These are phyloP conservation scores for Paecilomyces sp. DNA, from an alignment of 2,329 filamentous ascomycete species.

Conservation along the genomic window DNA sequence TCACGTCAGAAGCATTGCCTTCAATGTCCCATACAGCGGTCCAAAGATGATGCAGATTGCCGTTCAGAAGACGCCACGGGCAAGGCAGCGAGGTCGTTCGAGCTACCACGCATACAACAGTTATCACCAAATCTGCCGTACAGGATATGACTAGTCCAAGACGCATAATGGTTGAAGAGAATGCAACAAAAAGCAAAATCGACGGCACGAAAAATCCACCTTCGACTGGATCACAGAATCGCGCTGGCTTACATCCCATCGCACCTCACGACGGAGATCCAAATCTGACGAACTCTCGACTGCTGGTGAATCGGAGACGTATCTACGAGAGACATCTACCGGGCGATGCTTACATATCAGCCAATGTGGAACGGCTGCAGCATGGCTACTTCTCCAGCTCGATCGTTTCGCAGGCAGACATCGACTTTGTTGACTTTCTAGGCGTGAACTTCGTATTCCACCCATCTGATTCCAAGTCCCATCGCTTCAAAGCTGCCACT, in stretches of 20 bases:
- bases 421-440: constrained; percentile 42
- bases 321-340: constrained; percentile 44
- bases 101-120: not conserved
- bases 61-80: not conserved
- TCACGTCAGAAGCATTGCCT: not conserved
- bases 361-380: constrained; percentile 44
- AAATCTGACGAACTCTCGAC: constrained; percentile 29
- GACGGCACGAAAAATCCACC: not conserved
- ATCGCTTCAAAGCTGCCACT: constrained; percentile 43
- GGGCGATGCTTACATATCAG: constrained; percentile 43
- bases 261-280: constrained; percentile 16
- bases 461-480: constrained; percentile 31
- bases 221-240: not conserved
- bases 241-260: not conserved
- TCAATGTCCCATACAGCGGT: not conserved
- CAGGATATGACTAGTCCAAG: not conserved
- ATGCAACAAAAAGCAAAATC: not conserved
- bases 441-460: constrained; percentile 46
- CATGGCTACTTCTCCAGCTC: constrained; percentile 40
- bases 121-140: not conserved
- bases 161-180: not conserved
- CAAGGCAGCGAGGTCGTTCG: not conserved
- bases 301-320: constrained; percentile 34
- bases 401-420: constrained; percentile 34
- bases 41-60: not conserved